Conservation (phyloP, 257 asterid species). For the Solanum paucissectum region DNA sequence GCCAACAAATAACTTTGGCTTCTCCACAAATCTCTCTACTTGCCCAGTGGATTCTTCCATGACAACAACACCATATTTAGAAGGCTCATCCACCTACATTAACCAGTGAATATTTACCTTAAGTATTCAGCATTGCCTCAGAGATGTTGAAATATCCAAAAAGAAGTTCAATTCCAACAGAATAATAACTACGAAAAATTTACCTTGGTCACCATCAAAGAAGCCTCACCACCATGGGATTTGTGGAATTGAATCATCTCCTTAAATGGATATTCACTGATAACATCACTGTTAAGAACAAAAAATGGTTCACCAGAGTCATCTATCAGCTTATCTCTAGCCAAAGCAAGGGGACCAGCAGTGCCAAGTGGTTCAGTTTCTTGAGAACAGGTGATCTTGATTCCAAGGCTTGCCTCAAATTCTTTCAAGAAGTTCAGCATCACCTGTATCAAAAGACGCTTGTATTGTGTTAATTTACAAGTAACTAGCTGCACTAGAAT, state of each 20-base stretch:
- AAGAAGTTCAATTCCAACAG: not conserved
- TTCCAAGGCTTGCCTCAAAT: slow-evolving; percentile 82
- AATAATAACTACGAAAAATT: not conserved
- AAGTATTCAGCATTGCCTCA: not conserved
- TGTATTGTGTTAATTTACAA: not conserved
- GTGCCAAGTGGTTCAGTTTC: slow-evolving; percentile 99
- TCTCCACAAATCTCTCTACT: slow-evolving; percentile 74
- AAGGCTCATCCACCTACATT: slow-evolving; percentile 68
- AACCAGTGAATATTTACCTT: not conserved
- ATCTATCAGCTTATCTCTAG: slow-evolving; percentile 79
- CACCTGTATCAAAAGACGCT: slow-evolving; percentile 30
- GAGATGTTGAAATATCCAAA: not conserved
- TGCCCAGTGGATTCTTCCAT: slow-evolving; percentile 55
- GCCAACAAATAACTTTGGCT: slow-evolving; percentile 65
- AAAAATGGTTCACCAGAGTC: slow-evolving; percentile 85
- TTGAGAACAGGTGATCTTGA: slow-evolving; percentile 87
- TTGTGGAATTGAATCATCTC: slow-evolving; percentile 90
- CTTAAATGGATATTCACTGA: slow-evolving; percentile 79
- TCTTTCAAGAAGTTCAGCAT: slow-evolving; percentile 95
- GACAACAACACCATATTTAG: slow-evolving; percentile 66
- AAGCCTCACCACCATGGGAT: slow-evolving; percentile 95
- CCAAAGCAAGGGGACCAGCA: slow-evolving; percentile 98
- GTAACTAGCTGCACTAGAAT: not conserved
- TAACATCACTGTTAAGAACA: slow-evolving; percentile 93
- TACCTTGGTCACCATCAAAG: slow-evolving; percentile 85